phyloP scores from a whole-genome alignment of 208 protist genomes.

The Acanthamoeba divionensis region DNA sequence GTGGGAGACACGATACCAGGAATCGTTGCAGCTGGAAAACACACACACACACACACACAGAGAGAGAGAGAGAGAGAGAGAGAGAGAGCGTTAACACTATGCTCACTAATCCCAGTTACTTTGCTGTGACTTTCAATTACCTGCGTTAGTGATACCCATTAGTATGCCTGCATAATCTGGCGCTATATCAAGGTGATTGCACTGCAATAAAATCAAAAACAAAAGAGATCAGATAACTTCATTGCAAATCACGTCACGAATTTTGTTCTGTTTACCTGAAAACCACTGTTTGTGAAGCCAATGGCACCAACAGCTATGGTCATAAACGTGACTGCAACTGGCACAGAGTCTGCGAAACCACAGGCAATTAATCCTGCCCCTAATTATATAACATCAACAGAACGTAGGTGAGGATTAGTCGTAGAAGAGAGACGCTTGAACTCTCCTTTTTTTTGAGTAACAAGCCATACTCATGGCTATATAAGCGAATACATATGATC shows the following conservation, averaged over 20 bases:
- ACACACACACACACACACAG: no score
- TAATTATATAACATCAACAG: neutral
- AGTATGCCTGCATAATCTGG: constrained; percentile 28
- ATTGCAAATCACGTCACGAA: no score
- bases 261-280: no score
- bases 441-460: no score
- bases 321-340: constrained; percentile 17
- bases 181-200: constrained; percentile 50
- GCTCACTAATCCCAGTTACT: neutral
- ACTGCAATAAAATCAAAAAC: no score
- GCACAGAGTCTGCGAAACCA: neutral
- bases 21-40: neutral
- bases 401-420: no score
- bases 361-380: neutral
- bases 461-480: no score
- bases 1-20: constrained; percentile 33
- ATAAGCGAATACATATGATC: no score
- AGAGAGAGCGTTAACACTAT: no score
- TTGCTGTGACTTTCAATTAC: neutral
- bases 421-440: no score
- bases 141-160: constrained; percentile 40
- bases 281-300: constrained; percentile 1
- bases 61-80: no score
- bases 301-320: constrained; percentile 1
- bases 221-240: no score